Base-by-base conservation (phyloP, 2,329 filamentous ascomycete genomes). In the Fusarium luffae region DNA sequence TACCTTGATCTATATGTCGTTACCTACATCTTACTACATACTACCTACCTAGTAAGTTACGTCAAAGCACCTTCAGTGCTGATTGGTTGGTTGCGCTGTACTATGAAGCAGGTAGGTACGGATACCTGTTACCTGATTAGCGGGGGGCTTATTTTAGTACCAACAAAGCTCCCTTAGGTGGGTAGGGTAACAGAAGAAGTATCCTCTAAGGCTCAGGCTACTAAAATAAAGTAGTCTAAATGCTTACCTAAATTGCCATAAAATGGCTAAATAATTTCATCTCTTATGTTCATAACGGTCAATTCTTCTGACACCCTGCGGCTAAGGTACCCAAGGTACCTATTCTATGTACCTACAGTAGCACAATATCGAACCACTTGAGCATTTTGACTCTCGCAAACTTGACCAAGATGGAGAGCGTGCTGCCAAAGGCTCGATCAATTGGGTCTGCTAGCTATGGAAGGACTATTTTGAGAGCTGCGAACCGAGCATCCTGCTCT, bases 341-440 rank as follows among this genome's bases (percentile, higher is more conserved):
- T 50, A 21, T 50, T 7, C 21, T 50, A 32, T 37, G 21, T 7
- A 23, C 14, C 21, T 37, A 27, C 18, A 9, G 27, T n/a, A 18
- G 42, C 34, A 44, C 21, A 28, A 42, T 27, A 68, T 70, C 67
- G 67, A 64, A 70, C 67, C 67, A 70, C 49, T 41, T 6, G 3
- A 18, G 34, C 18, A 34, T 23, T 62, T 62, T 47, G 44, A 46
- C 47, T 30, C 28, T 58, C 27, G 51, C n/a, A 47, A 54, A 56
- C 37, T 28, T 18, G 37, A 41, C 34, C 47, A 54, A 50, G 47
- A 78, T 78, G 77, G 73, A 77, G 49, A 66, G 65, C 30, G 69
- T 62, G 9, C 51, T 77, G 5, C 68, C 68, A 21, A 67, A 72
- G 19, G 13, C 72, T 5, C 73, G 72, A n/a, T 66, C 71, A 42